A percentile compares a stretch with the other conserved stretches of the same genome.
These are phyloP conservation scores for Cytidiella melzeri DNA, from an alignment of 768 basidiomycete species.

Conservation along the genomic window DNA sequence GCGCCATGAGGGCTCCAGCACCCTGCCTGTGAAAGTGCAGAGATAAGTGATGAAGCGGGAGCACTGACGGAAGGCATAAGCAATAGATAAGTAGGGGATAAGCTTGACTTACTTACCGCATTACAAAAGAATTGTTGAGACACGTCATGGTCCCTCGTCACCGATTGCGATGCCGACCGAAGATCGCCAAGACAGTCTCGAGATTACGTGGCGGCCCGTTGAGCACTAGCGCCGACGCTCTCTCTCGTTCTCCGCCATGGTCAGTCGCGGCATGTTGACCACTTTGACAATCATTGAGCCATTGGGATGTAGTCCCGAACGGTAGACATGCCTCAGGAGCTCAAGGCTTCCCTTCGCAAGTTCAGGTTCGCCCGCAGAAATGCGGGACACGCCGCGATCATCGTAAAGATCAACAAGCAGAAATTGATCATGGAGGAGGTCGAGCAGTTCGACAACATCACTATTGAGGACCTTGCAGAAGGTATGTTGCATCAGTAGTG, in stretches of 20 bases:
- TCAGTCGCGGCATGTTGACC: constrained; percentile 1
- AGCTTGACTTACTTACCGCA: too few relatives aligned
- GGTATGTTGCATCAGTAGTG: constrained; percentile 37
- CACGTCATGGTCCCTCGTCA: too few relatives aligned
- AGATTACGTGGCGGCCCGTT: too few relatives aligned
- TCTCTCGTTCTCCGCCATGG: constrained; percentile 5
- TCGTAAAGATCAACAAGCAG: constrained; percentile 88
- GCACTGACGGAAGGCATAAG: too few relatives aligned
- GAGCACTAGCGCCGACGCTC: too few relatives aligned
- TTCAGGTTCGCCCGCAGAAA: constrained; percentile 69
- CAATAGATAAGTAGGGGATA: too few relatives aligned
- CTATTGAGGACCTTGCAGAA: constrained; percentile 81
- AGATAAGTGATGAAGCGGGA: too few relatives aligned
- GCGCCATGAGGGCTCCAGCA: too few relatives aligned
- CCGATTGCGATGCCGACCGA: too few relatives aligned
- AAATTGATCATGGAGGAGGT: constrained; percentile 78
- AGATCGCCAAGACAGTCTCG: too few relatives aligned
- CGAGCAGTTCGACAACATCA: constrained; percentile 70
- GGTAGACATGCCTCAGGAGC: constrained; percentile 77
- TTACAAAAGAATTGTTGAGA: too few relatives aligned
- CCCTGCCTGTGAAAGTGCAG: too few relatives aligned
- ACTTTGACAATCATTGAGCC: neutral
- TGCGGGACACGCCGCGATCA: constrained; percentile 66
- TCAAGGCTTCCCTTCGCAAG: constrained; percentile 77
- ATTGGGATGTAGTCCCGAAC: constrained; percentile 48